These are phyloP conservation scores for Penicillium verrucosum DNA, from an alignment of 2,329 filamentous ascomycete genomes.

Conservation along the genomic window DNA sequence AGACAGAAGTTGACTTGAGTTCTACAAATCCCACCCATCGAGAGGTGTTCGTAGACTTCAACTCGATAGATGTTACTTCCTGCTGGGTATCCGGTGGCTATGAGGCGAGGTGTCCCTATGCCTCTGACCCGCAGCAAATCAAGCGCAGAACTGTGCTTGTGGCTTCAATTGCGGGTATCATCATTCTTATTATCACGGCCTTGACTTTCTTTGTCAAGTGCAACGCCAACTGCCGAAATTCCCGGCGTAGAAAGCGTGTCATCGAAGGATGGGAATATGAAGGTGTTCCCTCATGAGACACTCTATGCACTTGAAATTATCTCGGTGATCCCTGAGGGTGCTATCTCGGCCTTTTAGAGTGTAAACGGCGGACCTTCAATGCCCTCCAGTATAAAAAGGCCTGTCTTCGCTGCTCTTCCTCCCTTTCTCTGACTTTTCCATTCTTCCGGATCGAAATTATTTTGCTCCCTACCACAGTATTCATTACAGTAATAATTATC, in stretches of 20 bases:
- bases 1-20: slow-evolving; percentile 24
- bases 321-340: background rate
- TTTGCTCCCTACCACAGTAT: too few species aligned
- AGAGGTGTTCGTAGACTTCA: slow-evolving; percentile 59
- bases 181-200: slow-evolving; percentile 59
- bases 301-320: too few species aligned
- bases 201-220: slow-evolving; percentile 64
- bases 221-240: slow-evolving; percentile 57
- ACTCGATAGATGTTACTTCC: slow-evolving; percentile 53
- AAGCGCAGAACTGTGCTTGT: slow-evolving; percentile 54
- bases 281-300: slow-evolving; percentile 55
- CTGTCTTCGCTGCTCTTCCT: too few species aligned
- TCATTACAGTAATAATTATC: too few species aligned
- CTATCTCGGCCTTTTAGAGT: background rate
- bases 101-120: slow-evolving; percentile 59
- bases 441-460: too few species aligned
- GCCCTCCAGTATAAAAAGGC: too few species aligned
- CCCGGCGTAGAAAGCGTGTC: slow-evolving; percentile 50
- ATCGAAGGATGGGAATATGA: slow-evolving; percentile 63
- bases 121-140: slow-evolving; percentile 41
- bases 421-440: too few species aligned
- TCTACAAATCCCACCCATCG: slow-evolving; percentile 26
- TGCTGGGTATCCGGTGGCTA: slow-evolving; percentile 61
- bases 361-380: too few species aligned
- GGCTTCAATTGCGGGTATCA: slow-evolving; percentile 60